phyloP scores from a whole-genome alignment of 2,329 filamentous ascomycete species.

The Aureobasidium sp. region DNA sequence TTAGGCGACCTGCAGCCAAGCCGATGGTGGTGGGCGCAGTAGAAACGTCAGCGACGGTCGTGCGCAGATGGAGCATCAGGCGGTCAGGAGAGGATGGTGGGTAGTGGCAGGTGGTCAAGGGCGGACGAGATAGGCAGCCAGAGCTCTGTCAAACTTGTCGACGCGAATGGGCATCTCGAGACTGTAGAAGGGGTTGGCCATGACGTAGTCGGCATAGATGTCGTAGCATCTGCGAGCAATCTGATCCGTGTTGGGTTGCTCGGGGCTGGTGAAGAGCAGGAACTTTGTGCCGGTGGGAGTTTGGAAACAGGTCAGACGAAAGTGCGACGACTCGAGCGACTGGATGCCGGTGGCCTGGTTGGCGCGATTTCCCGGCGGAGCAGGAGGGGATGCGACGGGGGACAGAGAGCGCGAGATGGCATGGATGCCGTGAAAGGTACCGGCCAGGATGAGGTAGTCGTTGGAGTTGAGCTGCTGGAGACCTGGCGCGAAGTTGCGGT shows the following conservation, averaged over 20 bases:
- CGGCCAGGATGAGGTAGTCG: conserved; percentile 92
- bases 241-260: conserved; percentile 78
- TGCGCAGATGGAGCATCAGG: not conserved
- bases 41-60: not conserved
- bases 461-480: conserved; percentile 88
- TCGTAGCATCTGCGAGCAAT: conserved; percentile 85
- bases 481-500: conserved; percentile 82
- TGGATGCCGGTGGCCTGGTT: conserved; percentile 69
- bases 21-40: not conserved
- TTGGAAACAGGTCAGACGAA: conserved; percentile 92
- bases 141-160: conserved; percentile 80
- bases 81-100: not conserved
- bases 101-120: conserved; percentile 20
- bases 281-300: conserved; percentile 95
- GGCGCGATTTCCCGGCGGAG: conserved; percentile 20
- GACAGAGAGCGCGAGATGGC: conserved; percentile 53
- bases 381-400: conserved; percentile 31
- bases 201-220: conserved; percentile 92
- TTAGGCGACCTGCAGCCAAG: not conserved
- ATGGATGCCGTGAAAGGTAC: conserved; percentile 84
- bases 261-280: conserved; percentile 83
- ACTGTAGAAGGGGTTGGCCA: conserved; percentile 99
- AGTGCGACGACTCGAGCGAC: conserved; percentile 87
- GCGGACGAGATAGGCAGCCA: conserved; percentile 29
- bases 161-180: conserved; percentile 95